Conservation (phyloP, 805 yeast species). For the Hanseniaspora occidentalis region DNA sequence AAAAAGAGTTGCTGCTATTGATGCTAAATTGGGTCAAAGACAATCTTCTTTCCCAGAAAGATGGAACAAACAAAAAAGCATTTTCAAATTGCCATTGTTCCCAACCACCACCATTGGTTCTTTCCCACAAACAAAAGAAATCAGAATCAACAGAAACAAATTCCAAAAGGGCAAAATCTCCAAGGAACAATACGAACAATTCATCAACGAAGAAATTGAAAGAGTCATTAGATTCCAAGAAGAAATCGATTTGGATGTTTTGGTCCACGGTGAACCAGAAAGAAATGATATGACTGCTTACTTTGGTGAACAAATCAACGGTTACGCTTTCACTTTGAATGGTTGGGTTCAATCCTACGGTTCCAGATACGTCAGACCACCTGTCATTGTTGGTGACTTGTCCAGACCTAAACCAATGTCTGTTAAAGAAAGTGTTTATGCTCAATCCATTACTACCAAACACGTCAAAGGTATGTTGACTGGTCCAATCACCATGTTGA, state of each 20-base stretch:
- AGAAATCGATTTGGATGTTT: conserved; percentile 94
- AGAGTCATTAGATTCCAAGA: conserved; percentile 97
- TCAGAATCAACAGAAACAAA: conserved; percentile 97
- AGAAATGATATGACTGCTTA: conserved; percentile 99
- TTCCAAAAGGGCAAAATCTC: conserved; percentile 93
- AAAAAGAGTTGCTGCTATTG: conserved; percentile 68
- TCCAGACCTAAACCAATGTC: conserved; percentile 98
- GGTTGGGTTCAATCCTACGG: conserved; percentile 99
- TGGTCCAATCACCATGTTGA: conserved; percentile 98
- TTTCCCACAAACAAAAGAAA: conserved; percentile 99
- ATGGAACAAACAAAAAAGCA: conserved; percentile 73
- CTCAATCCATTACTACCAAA: conserved; percentile 89
- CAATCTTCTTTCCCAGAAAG: conserved; percentile 76
- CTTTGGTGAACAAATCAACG: conserved; percentile 97
- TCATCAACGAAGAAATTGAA: conserved; percentile 94
- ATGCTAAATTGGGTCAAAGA: conserved; percentile 72
- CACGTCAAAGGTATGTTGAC: conserved; percentile 99
- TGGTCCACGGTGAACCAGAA: conserved; percentile 99
- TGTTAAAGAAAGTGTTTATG: conserved; percentile 97
- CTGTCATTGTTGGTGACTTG: conserved; percentile 97
- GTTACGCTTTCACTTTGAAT: conserved; percentile 95
- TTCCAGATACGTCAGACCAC: conserved; percentile 99
- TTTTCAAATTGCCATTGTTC: conserved; percentile 92
- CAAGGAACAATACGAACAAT: conserved; percentile 88
- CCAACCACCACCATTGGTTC: conserved; percentile 99